Conservation (phyloP, 257 asterid species). For the Nyctanthes arbortristis region DNA sequence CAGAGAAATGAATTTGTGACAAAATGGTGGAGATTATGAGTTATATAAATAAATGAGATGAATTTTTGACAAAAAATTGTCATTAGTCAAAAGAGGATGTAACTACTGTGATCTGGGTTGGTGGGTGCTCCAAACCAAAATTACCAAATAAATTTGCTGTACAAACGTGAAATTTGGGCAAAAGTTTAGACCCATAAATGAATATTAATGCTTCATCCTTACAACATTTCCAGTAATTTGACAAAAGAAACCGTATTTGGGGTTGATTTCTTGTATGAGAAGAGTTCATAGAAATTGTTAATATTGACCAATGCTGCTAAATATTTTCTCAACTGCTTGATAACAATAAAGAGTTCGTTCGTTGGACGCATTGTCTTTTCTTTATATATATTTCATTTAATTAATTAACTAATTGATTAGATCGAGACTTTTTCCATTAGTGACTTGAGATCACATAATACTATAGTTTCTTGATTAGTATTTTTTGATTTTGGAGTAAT, state of each 20-base stretch:
- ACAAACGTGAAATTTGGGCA: slow-evolving; percentile 31
- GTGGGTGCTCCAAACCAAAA: slow-evolving; percentile 50
- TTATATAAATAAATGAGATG: slow-evolving; percentile 44
- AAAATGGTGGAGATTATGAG: slow-evolving; percentile 32
- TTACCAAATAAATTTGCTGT: slow-evolving; percentile 28
- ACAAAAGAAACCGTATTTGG: background rate
- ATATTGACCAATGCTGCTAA: background rate
- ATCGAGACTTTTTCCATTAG: no score
- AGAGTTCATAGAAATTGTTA: slow-evolving; percentile 14
- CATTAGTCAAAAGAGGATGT: slow-evolving; percentile 87
- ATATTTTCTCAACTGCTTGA: slow-evolving; percentile 41
- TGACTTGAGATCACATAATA: background rate
- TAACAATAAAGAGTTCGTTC: slow-evolving; percentile 37
- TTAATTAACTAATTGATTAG: slow-evolving; percentile 14
- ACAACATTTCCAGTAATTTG: background rate
- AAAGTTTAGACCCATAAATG: slow-evolving; percentile 33
- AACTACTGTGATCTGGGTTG: slow-evolving; percentile 66
- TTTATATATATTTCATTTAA: no score
- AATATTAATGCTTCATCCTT: slow-evolving; percentile 23
- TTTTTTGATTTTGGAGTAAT: no score
- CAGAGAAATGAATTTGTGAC: background rate
- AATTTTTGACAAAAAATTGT: slow-evolving; percentile 20
- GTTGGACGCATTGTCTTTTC: slow-evolving; percentile 32
- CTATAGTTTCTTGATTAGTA: background rate
- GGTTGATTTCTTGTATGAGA: slow-evolving; percentile 1